Evolutionary conservation across 176 grass and related monocot species (phyloP).

Genomic region (Oryza coarctata): DNA sequence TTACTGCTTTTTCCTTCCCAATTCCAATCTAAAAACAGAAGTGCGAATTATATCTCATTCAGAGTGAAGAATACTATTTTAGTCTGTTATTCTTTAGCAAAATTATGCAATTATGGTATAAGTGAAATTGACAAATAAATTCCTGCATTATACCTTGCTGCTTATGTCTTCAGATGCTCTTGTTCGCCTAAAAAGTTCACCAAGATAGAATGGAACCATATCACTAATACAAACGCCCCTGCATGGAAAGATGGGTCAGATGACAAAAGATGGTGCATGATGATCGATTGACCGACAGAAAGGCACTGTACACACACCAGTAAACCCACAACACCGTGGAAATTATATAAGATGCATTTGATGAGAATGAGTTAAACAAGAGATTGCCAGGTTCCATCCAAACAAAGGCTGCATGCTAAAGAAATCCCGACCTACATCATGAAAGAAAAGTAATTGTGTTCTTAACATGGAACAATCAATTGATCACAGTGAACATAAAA

Average conservation of each 20-base stretch:
- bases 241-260: constrained; percentile 24
- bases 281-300: not conserved
- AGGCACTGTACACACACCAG: constrained; percentile 55
- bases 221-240: constrained; percentile 95
- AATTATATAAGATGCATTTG: constrained; percentile 72
- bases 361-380: constrained; percentile 62
- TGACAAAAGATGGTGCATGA: not conserved
- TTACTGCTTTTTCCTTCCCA: constrained; percentile 63
- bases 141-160: constrained; percentile 53
- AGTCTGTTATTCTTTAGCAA: constrained; percentile 6
- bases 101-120: not conserved
- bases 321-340: constrained; percentile 91
- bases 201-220: constrained; percentile 82
- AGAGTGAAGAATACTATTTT: not conserved
- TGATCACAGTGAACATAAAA: constrained; percentile 18
- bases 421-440: constrained; percentile 77
- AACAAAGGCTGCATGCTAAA: constrained; percentile 71
- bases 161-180: constrained; percentile 70
- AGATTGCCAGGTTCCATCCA: constrained; percentile 81
- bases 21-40: constrained; percentile 73
- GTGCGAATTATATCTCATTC: constrained; percentile 22
- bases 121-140: constrained; percentile 16
- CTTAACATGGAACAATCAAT: not conserved
- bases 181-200: constrained; percentile 73
- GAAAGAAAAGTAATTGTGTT: constrained; percentile 13